Percentiles rank a stretch among this genome's conserved stretches.
These are phyloP conservation scores for Oryza glumipatula DNA, from an alignment of 176 grass and related monocot species.

Conservation along the genomic window DNA sequence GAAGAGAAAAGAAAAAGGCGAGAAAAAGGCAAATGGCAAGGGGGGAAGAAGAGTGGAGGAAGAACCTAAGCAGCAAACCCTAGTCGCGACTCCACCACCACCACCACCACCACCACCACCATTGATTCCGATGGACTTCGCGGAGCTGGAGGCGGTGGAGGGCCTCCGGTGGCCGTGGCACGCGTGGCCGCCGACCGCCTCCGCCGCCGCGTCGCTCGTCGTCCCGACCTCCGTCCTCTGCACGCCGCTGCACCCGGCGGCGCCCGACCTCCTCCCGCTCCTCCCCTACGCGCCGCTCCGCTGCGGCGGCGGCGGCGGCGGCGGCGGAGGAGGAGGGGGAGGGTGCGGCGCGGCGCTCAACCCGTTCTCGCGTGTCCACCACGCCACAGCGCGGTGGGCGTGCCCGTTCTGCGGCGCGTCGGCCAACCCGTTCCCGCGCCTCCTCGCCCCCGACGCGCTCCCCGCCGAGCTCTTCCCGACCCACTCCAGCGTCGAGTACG, in stretches of 20 bases:
- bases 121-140: conserved; percentile 81
- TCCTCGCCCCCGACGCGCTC: conserved; percentile 67
- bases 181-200: conserved; percentile 65
- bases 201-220: conserved; percentile 84
- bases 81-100: conserved; percentile 31
- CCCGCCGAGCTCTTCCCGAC: conserved; percentile 98
- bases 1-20: not conserved
- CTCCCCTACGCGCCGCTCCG: conserved; percentile 79
- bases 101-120: not conserved
- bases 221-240: conserved; percentile 86
- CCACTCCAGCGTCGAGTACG: conserved; percentile 93
- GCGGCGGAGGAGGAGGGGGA: not conserved
- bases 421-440: conserved; percentile 70
- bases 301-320: conserved; percentile 44
- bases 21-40: not conserved
- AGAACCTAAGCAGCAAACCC: conserved; percentile 45
- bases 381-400: conserved; percentile 72
- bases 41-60: not conserved
- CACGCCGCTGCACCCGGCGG: conserved; percentile 65
- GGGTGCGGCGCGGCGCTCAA: conserved; percentile 79
- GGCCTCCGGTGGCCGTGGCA: conserved; percentile 97
- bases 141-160: conserved; percentile 96
- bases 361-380: conserved; percentile 77
- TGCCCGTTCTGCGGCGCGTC: conserved; percentile 75
- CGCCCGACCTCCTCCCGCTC: conserved; percentile 72